These are phyloP conservation scores for Penicillium coffeae DNA, from an alignment of 495 filamentous ascomycete genomes.

Conservation along the genomic window DNA sequence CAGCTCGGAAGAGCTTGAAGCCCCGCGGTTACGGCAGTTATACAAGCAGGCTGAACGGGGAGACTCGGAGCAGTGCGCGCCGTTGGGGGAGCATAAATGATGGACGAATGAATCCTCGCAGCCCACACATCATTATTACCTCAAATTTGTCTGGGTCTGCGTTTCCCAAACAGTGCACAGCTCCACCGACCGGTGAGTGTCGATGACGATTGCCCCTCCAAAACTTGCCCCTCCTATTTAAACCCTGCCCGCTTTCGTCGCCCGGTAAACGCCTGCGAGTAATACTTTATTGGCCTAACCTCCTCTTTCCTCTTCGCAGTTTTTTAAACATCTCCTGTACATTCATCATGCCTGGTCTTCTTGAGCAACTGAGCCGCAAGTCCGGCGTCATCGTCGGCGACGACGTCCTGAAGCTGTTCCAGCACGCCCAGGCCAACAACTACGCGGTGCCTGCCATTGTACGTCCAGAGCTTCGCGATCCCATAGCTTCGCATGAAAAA, in stretches of 20 bases:
- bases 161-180: not conserved
- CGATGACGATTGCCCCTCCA: constrained; percentile 30
- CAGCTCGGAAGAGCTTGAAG: not conserved
- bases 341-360: constrained; percentile 52
- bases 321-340: constrained; percentile 8
- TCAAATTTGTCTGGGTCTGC: constrained; percentile 16
- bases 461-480: constrained; percentile 26
- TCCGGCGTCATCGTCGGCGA: constrained; percentile 83
- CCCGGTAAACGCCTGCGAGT: constrained; percentile 14
- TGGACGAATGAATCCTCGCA: too few relatives aligned
- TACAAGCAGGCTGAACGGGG: constrained; percentile 3
- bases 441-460: constrained; percentile 92
- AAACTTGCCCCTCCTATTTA: constrained; percentile 19
- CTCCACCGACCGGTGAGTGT: constrained; percentile 25
- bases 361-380: constrained; percentile 70
- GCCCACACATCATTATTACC: constrained; percentile 24
- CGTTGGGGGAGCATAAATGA: too few relatives aligned
- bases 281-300: constrained; percentile 7
- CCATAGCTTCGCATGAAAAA: not conserved
- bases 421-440: constrained; percentile 75
- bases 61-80: too few relatives aligned
- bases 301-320: constrained; percentile 7
- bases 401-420: constrained; percentile 74
- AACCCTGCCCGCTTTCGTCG: constrained; percentile 27
- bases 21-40: constrained; percentile 1